Conservation (phyloP, 495 filamentous ascomycete species). For the Aspergillus olivimuriae region DNA sequence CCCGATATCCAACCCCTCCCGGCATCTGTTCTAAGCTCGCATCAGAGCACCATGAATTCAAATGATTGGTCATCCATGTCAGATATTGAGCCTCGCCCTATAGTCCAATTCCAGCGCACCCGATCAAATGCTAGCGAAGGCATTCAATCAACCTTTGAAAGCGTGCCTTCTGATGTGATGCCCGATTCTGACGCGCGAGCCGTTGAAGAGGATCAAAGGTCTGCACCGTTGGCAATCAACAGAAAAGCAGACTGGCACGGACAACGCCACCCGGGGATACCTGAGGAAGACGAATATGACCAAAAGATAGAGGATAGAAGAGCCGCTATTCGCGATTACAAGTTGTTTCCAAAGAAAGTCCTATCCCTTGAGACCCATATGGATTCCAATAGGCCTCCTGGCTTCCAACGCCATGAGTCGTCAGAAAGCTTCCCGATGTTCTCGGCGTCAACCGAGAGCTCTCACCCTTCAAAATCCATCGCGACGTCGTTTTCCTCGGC, state of each 20-base stretch:
- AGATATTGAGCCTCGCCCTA: constrained; percentile 17
- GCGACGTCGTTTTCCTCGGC: constrained; percentile 38
- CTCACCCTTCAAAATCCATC: constrained; percentile 39
- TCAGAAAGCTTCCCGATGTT: constrained; percentile 80
- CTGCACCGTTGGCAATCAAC: constrained; percentile 40
- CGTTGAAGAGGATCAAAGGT: constrained; percentile 31
- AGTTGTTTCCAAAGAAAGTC: constrained; percentile 36
- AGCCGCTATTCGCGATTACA: constrained; percentile 42
- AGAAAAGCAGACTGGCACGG: constrained; percentile 37
- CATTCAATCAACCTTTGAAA: constrained; percentile 10
- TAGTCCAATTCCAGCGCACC: constrained; percentile 17
- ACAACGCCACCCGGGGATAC: constrained; percentile 20
- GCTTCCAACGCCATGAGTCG: constrained; percentile 61
- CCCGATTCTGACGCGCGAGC: constrained; percentile 18
- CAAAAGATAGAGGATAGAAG: constrained; percentile 36
- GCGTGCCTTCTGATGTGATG: constrained; percentile 15
- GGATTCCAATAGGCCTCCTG: constrained; percentile 26
- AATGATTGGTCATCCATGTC: constrained; percentile 35
- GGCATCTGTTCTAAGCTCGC: constrained; percentile 38
- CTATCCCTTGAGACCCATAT: constrained; percentile 36
- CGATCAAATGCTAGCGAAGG: constrained; percentile 26
- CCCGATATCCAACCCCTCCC: constrained; percentile 38
- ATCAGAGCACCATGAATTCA: constrained; percentile 20
- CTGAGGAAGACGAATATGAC: constrained; percentile 40
- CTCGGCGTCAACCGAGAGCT: constrained; percentile 65